Base-by-base conservation (phyloP, 1,284 basidiomycete species). In the Ustilago cynodontis region DNA sequence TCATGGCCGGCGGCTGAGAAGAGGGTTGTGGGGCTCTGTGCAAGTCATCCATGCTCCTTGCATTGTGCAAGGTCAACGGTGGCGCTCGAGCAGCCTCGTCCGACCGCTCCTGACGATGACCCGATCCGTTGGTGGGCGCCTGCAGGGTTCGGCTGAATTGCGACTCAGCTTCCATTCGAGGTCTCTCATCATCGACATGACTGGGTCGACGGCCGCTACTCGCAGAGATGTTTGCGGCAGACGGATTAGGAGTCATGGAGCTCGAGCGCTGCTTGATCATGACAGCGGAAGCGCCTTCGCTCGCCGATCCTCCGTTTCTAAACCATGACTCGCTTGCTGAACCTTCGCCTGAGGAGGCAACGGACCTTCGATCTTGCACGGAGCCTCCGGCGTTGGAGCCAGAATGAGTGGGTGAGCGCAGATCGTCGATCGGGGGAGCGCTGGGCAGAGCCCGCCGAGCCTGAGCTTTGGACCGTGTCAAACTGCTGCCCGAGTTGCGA, bases 31-130 rank as follows among this genome's bases (percentile, higher is more conserved):
- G 20, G 20, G 68, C 26, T 53, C 65, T 56, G 47, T 68, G 71
- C 35, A 80, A 58, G 54, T 80, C 76, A 16, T 80, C 78, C 75
- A 80, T 71, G 59, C 78, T 80, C 20, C 59, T 54, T 24, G 77
- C 68, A 51, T 69, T 80, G 60, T 80, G 75, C 33, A 77, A 29
- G 8, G 64, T 73, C 18, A 77, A 33, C 16, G n/a, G 37, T 3
- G 59, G 47, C 29, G 64, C 35, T 20, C 58, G 68, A 20, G 31
- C 33, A 29, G 50, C 68, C 28, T 66, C 65, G 18, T 76, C 73
- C 1, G 73, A 76, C 10, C 65, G 60, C 22, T 71, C 73, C 35
- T 64, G 65, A 5, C 65, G n/a, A 37, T 73, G 71, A 18, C 52
- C 33, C 3, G 45, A 63, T n/a, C 60, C 60, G 28, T 55, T 61